phyloP scores from a whole-genome alignment of 352 stramenopile genomes.

The Pythium aristosporum region DNA sequence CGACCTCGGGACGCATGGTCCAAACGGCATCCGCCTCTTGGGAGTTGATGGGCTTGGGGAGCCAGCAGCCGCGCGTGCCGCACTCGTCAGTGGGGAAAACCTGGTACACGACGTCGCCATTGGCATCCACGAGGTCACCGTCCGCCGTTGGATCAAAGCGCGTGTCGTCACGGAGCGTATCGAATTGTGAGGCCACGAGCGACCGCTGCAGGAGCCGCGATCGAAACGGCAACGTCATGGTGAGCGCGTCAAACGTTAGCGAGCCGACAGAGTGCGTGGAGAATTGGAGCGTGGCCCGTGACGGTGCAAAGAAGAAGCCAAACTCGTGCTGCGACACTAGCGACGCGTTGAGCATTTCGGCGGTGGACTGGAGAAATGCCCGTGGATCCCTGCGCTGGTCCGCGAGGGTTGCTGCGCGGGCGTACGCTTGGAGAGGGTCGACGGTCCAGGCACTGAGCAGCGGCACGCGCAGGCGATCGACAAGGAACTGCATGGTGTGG shows the following conservation, averaged over 20 bases:
- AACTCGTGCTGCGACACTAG: slow-evolving; percentile 6
- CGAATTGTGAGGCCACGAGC: slow-evolving; percentile 11
- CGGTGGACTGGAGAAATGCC: slow-evolving; percentile 7
- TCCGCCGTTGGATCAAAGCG: neutral
- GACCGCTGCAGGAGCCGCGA: slow-evolving; percentile 4
- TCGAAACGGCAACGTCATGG: slow-evolving; percentile 19
- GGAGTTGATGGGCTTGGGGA: slow-evolving; percentile 10
- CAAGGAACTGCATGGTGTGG: slow-evolving; percentile 14
- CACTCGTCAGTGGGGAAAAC: slow-evolving; percentile 14
- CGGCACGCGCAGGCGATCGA: slow-evolving; percentile 12
- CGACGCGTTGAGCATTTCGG: slow-evolving; percentile 13
- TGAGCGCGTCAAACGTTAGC: slow-evolving; percentile 18
- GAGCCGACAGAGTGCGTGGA: slow-evolving; percentile 2
- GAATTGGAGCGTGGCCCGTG: slow-evolving; percentile 4
- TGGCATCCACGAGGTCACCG: neutral
- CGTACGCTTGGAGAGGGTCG: slow-evolving; percentile 13
- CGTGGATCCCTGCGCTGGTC: neutral
- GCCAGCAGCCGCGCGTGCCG: slow-evolving; percentile 20
- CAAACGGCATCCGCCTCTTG: slow-evolving; percentile 10
- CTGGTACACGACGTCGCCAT: slow-evolving; percentile 21
- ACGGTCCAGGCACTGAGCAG: slow-evolving; percentile 6
- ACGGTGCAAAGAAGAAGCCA: slow-evolving; percentile 19
- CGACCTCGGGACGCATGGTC: slow-evolving; percentile 14
- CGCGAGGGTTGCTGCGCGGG: neutral
- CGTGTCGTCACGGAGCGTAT: slow-evolving; percentile 12